phyloP scores from a whole-genome alignment of 1,139 yeast species.

The Groenewaldozyma auringiensis region DNA sequence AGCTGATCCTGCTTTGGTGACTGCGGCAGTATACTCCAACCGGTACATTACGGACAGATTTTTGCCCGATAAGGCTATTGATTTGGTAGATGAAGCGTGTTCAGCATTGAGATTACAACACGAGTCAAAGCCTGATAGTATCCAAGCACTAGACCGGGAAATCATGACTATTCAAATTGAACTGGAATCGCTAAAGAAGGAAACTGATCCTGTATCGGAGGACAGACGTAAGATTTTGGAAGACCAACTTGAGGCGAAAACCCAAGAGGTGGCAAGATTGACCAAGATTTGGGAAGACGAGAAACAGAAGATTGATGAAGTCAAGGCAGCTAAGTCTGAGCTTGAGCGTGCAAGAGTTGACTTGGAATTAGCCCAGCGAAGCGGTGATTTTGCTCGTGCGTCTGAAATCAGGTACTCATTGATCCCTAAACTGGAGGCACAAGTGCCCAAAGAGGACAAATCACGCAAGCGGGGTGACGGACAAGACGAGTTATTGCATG shows the following conservation, averaged over 20 bases:
- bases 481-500: conserved; percentile 53
- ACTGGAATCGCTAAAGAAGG: conserved; percentile 85
- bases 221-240: conserved; percentile 66
- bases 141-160: conserved; percentile 78
- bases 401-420: conserved; percentile 81
- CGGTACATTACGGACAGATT: conserved; percentile 88
- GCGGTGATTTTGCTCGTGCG: conserved; percentile 79
- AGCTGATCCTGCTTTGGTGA: conserved; percentile 84
- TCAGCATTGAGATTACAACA: conserved; percentile 90
- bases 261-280: conserved; percentile 56
- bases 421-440: conserved; percentile 69
- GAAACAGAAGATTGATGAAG: conserved; percentile 60
- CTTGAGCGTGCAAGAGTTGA: conserved; percentile 80
- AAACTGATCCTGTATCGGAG: conserved; percentile 73
- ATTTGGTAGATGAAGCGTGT: conserved; percentile 94
- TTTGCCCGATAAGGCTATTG: conserved; percentile 94
- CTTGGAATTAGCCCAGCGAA: conserved; percentile 73
- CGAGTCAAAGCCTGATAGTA: conserved; percentile 93
- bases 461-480: conserved; percentile 13
- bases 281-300: conserved; percentile 86
- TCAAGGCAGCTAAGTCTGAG: conserved; percentile 71
- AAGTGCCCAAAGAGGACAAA: conserved; percentile 44
- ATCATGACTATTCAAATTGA: conserved; percentile 94
- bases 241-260: conserved; percentile 53
- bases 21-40: conserved; percentile 86